Evolutionary conservation across 306 rosid species (phyloP).

Genomic region (Lagenaria siceraria): DNA sequence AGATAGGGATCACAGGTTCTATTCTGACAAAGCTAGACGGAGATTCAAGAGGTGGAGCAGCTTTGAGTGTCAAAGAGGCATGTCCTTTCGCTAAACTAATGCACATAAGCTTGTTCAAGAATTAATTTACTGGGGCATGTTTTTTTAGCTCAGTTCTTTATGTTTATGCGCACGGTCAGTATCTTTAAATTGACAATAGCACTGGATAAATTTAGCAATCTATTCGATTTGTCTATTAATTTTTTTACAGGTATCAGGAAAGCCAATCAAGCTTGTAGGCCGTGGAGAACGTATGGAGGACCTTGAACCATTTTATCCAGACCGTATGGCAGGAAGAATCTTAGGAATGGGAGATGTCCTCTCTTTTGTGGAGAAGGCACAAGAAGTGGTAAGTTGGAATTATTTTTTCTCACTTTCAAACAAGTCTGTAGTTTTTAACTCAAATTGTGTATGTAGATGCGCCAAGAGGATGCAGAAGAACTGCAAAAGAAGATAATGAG

Average conservation of each 20-base stretch:
- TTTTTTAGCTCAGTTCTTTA: not conserved
- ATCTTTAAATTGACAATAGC: not conserved
- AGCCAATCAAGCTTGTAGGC: constrained; percentile 96
- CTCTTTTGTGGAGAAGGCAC: constrained; percentile 96
- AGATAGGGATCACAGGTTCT: constrained; percentile 98
- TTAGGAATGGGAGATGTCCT: constrained; percentile 99
- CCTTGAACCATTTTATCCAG: constrained; percentile 97
- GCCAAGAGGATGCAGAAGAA: constrained; percentile 93
- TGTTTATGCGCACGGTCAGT: not conserved
- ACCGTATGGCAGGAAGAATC: constrained; percentile 97
- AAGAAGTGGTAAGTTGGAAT: constrained; percentile 70
- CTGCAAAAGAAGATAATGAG: constrained; percentile 97
- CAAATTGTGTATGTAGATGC: constrained; percentile 42
- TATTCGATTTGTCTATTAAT: not conserved
- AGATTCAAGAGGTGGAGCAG: constrained; percentile 99
- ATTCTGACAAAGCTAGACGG: constrained; percentile 97
- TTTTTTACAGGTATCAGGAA: constrained; percentile 78
- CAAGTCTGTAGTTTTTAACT: constrained; percentile 7
- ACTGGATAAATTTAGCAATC: not conserved
- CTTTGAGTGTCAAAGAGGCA: constrained; percentile 97
- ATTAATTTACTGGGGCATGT: not conserved
- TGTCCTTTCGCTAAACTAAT: not conserved
- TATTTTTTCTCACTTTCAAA: constrained; percentile 3
- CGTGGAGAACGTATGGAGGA: constrained; percentile 98
- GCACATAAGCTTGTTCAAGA: not conserved